phyloP scores from a whole-genome alignment of 352 stramenopile genomes.

The Phytopythium kandeliae region DNA sequence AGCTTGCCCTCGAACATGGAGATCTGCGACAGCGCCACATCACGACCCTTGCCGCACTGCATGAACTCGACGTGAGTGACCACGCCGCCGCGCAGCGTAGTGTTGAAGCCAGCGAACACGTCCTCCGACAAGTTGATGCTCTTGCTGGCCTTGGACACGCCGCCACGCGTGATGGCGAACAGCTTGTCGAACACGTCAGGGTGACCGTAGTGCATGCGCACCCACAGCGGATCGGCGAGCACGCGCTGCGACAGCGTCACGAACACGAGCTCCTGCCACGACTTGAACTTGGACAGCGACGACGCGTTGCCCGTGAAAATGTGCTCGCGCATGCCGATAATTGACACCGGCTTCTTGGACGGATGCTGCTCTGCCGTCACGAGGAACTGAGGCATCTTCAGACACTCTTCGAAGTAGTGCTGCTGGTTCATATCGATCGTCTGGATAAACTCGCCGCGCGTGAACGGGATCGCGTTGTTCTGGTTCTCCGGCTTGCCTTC shows the following conservation, averaged over 20 bases:
- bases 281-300: slow-evolving; percentile 82
- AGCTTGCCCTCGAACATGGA: slow-evolving; percentile 87
- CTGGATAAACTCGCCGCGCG: slow-evolving; percentile 78
- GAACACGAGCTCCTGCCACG: slow-evolving; percentile 82
- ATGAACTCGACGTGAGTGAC: slow-evolving; percentile 84
- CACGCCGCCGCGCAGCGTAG: slow-evolving; percentile 64
- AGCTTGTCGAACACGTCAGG: slow-evolving; percentile 84
- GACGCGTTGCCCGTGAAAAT: slow-evolving; percentile 85
- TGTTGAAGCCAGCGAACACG: slow-evolving; percentile 83
- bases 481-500: slow-evolving; percentile 86
- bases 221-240: slow-evolving; percentile 61
- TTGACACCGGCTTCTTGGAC: slow-evolving; percentile 64
- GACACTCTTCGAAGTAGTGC: slow-evolving; percentile 81
- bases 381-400: slow-evolving; percentile 83
- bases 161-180: slow-evolving; percentile 62
- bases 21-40: slow-evolving; percentile 82
- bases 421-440: slow-evolving; percentile 89
- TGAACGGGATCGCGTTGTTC: slow-evolving; percentile 79
- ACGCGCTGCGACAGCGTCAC: slow-evolving; percentile 82
- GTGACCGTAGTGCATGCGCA: slow-evolving; percentile 83
- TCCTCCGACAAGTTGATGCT: slow-evolving; percentile 83
- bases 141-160: slow-evolving; percentile 76
- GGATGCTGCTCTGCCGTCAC: slow-evolving; percentile 61
- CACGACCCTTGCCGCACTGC: slow-evolving; percentile 82
- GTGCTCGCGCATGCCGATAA: slow-evolving; percentile 84